Evolutionary conservation across 2,329 filamentous ascomycete genomes (phyloP), one percentile per base, ranked within the genome.

Genomic region (Nemania abortiva): DNA sequence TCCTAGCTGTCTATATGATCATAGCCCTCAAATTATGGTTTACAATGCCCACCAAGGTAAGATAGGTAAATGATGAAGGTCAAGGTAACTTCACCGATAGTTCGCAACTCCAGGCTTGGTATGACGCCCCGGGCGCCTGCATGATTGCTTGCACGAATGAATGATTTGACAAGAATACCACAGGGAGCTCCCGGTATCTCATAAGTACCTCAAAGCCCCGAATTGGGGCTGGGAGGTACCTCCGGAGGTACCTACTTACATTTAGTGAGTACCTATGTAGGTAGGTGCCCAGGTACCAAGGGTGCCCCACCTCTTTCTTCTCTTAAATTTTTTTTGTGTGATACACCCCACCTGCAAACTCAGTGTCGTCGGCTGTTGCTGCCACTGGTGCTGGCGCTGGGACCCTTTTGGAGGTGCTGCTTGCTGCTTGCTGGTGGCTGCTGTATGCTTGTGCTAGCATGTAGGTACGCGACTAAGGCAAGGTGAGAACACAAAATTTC

Each of bases 401-500:
- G 29, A 42, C 53, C 20, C 29, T 2, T 37, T 37, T n/a, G 52
- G 18, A 6, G 54, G 54, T 53, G 22, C 11, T 53, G 24, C 15
- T 27, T 53, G 22, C 50, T 7, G 24, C 34, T 20, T 37, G 52
- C 29, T n/a, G 29, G 29, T 37, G 20, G 29, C 31, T 53, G 47
- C 58, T 39, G 29, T 34, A 39, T 57, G 54, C n/a, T 31, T 29
- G 29, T 61, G 49, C 59, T 53, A 54, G n/a, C 29, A 55, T 31
- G 53, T 57, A 62, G 50, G 68, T 65, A 62, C 59, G 75, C 73
- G 74, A 77, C 72, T 72, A 75, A 71, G 68, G 56, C 42, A 47
- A 58, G 63, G 62, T 66, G 66, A 70, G 70, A 74, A 73, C 74
- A 77, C 75, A 76, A 77, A 77, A 77, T 74, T 75, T 77, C 74